phyloP scores from a whole-genome alignment of 352 stramenopile species.

The Pythium folliculosum region DNA sequence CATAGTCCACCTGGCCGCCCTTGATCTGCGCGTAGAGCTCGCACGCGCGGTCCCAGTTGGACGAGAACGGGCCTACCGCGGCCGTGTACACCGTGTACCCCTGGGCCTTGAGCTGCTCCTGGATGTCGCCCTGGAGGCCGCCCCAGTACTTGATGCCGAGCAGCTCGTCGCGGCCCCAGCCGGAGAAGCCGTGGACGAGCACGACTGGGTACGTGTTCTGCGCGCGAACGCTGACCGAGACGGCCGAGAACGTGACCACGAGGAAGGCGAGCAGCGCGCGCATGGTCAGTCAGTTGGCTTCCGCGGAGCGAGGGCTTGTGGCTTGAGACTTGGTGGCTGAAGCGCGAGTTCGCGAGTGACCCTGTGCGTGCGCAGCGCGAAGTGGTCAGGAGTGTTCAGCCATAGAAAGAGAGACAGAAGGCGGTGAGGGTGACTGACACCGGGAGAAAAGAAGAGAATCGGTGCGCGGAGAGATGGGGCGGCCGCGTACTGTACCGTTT shows the following conservation, averaged over 20 bases:
- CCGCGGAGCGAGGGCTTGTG: too few relatives aligned
- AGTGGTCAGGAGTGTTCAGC: background rate
- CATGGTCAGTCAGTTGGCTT: background rate
- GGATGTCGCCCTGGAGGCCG: slow-evolving; percentile 25
- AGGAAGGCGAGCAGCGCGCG: slow-evolving; percentile 14
- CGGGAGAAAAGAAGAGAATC: background rate
- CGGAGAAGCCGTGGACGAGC: slow-evolving; percentile 34
- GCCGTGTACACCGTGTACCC: slow-evolving; percentile 37
- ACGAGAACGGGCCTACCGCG: slow-evolving; percentile 32
- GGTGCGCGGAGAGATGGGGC: background rate
- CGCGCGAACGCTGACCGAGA: slow-evolving; percentile 3
- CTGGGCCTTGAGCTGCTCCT: slow-evolving; percentile 33
- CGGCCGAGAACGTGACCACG: slow-evolving; percentile 8
- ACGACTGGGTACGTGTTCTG: slow-evolving; percentile 33
- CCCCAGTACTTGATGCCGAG: slow-evolving; percentile 33
- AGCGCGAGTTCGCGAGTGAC: background rate
- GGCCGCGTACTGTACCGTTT: background rate
- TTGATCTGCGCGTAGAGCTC: slow-evolving; percentile 48
- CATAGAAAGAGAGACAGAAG: background rate
- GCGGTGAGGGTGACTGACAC: background rate
- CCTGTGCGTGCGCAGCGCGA: too few relatives aligned
- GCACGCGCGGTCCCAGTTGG: slow-evolving; percentile 45
- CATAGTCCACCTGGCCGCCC: slow-evolving; percentile 38
- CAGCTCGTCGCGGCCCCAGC: slow-evolving; percentile 30
- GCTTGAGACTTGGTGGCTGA: background rate